Base-by-base conservation (phyloP, 2,329 filamentous ascomycete species). In the Penicillium vulpinum region DNA sequence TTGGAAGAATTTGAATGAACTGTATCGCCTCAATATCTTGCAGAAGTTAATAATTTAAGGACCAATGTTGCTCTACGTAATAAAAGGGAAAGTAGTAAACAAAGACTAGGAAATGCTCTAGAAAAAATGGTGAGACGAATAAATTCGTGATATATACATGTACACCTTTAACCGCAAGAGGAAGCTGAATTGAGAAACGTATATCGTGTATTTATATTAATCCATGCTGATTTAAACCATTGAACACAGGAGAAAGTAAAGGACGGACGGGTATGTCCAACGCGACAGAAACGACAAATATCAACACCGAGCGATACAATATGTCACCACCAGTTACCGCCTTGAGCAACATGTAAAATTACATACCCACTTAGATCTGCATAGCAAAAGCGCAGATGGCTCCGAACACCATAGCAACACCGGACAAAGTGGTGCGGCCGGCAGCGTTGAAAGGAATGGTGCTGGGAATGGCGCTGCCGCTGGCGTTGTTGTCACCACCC, bases 391-490 rank as follows among this genome's bases (percentile, higher is more conserved):
- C 60, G 45, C 48, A 55, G 33, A 67, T 36, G 26, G 63, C 64
- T 43, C 67, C 67, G 28, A 70, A 51, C n/a, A 58, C 58, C 9
- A 63, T 57, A 10, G 64, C 64, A 13, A 66, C 26, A 33, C 61
- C 62, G 45, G 67, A 68, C 24, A 68, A 48, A 38, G 65, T 61
- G 38, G 61, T 55, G 29, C 66, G 64, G 33, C 65, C 66, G 24
- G 67, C 67, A 11, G 63, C 67, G 57, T 66, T 68, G 62, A 60
- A 69, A 3, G 61, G 44, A 24, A 60, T 33, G 18, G 51, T 51
- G 33, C 38, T 56, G 10, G 56, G 51, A 24, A 29, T 56, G 33
- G 63, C 41, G 16, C n/a, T 21, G 26, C 33, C 18, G 3, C 26
- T n/a, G n/a, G n/a, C n/a, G n/a, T n/a, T n/a, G n/a, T n/a, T n/a